phyloP scores from a whole-genome alignment of 2,329 filamentous ascomycete genomes.

The Fusarium palustre region DNA sequence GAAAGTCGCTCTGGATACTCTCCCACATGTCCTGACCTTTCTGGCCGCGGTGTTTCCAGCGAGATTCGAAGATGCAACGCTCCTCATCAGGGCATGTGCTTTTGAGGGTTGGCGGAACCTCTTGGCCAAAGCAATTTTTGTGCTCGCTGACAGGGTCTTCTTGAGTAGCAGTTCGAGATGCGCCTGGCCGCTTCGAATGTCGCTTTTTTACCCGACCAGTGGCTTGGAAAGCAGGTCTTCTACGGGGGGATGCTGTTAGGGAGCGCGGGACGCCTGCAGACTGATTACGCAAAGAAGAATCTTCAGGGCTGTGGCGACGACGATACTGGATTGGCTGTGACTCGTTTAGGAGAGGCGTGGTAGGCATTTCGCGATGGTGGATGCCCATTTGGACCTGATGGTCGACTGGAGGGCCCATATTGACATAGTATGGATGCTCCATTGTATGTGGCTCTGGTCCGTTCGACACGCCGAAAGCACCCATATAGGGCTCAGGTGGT shows the following conservation, averaged over 20 bases:
- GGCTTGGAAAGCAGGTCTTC: slow-evolving; percentile 36
- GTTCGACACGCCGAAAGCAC: slow-evolving; percentile 53
- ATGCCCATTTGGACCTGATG: slow-evolving; percentile 44
- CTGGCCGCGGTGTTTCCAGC: slow-evolving; percentile 58
- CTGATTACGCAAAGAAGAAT: slow-evolving; percentile 18
- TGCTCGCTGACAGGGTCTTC: slow-evolving; percentile 49
- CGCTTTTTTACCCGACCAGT: slow-evolving; percentile 48
- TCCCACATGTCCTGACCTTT: slow-evolving; percentile 71
- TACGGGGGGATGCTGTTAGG: slow-evolving; percentile 47
- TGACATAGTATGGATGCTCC: slow-evolving; percentile 48
- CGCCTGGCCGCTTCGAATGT: slow-evolving; percentile 31
- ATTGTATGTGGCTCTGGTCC: slow-evolving; percentile 45
- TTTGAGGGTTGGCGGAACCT: slow-evolving; percentile 56
- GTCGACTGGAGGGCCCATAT: slow-evolving; percentile 41
- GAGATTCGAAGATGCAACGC: slow-evolving; percentile 62
- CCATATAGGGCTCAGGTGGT: slow-evolving; percentile 54
- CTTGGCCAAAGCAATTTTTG: slow-evolving; percentile 52
- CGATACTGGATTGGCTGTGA: slow-evolving; percentile 40
- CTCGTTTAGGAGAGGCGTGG: slow-evolving; percentile 43
- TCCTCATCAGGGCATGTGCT: slow-evolving; percentile 61
- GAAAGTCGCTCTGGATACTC: slow-evolving; percentile 60
- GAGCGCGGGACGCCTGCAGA: slow-evolving; percentile 33
- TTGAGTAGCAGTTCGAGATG: slow-evolving; percentile 19
- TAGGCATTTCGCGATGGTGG: slow-evolving; percentile 44
- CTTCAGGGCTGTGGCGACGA: slow-evolving; percentile 46